A percentile compares a stretch with the other conserved stretches of the same genome.
These are phyloP conservation scores for Krasilnikovozyma curviuscula DNA, from an alignment of 768 basidiomycete genomes.

Conservation along the genomic window DNA sequence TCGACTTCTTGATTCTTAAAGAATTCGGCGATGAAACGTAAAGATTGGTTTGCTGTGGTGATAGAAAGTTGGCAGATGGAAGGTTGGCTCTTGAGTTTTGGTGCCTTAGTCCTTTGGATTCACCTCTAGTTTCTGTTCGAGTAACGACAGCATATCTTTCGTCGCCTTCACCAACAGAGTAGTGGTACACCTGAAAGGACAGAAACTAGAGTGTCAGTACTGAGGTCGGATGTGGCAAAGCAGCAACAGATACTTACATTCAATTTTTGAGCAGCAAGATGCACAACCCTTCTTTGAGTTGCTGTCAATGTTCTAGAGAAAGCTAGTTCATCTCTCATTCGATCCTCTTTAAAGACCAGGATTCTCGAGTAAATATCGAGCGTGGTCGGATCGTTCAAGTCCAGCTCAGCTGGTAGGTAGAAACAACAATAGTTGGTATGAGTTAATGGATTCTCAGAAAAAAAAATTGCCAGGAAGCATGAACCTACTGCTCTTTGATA, in stretches of 20 bases:
- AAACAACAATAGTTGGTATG: background rate
- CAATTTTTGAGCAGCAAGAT: slow-evolving; percentile 87
- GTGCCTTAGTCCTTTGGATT: slow-evolving; percentile 7
- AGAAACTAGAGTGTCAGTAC: too few species aligned
- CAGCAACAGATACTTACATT: too few species aligned
- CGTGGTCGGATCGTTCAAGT: slow-evolving; percentile 86
- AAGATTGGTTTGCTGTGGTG: slow-evolving; percentile 22
- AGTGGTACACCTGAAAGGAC: too few species aligned
- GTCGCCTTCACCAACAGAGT: slow-evolving; percentile 79
- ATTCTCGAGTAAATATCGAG: slow-evolving; percentile 95
- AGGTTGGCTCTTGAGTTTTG: slow-evolving; percentile 6
- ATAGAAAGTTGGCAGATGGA: slow-evolving; percentile 26
- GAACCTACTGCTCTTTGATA: slow-evolving; percentile 8
- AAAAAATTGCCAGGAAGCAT: background rate
- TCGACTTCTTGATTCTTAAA: slow-evolving; percentile 86
- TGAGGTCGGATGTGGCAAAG: too few species aligned
- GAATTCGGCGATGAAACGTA: slow-evolving; percentile 32
- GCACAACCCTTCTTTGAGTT: slow-evolving; percentile 77
- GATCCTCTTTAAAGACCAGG: slow-evolving; percentile 90
- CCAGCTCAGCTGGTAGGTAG: slow-evolving; percentile 45
- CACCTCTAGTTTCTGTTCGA: slow-evolving; percentile 51
- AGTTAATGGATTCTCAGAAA: slow-evolving; percentile 28
- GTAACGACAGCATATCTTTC: slow-evolving; percentile 88
- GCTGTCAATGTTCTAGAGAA: slow-evolving; percentile 74
- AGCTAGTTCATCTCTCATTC: slow-evolving; percentile 89